Conservation (phyloP, 2,329 filamentous ascomycete genomes). For the Zymoseptoria crescenta region DNA sequence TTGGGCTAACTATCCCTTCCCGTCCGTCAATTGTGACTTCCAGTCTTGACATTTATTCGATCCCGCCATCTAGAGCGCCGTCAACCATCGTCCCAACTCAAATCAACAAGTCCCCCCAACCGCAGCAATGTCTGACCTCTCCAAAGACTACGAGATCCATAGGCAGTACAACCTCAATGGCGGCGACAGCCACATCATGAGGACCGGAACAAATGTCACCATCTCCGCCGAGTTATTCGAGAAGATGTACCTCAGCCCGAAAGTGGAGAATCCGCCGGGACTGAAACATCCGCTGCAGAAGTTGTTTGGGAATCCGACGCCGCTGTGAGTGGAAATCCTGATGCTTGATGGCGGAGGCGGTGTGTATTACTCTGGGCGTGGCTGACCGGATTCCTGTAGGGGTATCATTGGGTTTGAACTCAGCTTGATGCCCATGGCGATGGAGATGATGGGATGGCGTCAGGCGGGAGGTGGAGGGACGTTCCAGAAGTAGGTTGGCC, state of each 20-base stretch:
- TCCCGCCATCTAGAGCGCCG: background rate
- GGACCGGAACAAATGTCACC: slow-evolving; percentile 8
- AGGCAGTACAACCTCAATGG: background rate
- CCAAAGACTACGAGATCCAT: background rate
- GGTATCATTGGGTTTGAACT: slow-evolving; percentile 18
- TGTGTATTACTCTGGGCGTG: no score
- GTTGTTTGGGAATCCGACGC: slow-evolving; percentile 17
- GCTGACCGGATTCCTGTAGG: background rate
- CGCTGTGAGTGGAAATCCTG: slow-evolving; percentile 5
- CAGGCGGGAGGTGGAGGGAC: slow-evolving; percentile 8
- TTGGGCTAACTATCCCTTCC: no score
- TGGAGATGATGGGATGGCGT: slow-evolving; percentile 19
- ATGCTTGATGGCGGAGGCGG: background rate
- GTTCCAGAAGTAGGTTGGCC: slow-evolving; percentile 10
- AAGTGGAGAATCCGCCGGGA: slow-evolving; percentile 6
- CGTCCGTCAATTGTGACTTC: no score
- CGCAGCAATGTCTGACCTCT: background rate
- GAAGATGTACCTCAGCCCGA: slow-evolving; percentile 17
- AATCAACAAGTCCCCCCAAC: background rate
- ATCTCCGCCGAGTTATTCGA: slow-evolving; percentile 18
- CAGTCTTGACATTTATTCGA: background rate
- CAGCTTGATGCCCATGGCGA: slow-evolving; percentile 15
- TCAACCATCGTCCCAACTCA: background rate
- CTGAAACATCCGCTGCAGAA: slow-evolving; percentile 17
- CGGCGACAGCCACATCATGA: background rate